Base-by-base conservation (phyloP, 257 asterid genomes). In the Solanum arcanum region DNA sequence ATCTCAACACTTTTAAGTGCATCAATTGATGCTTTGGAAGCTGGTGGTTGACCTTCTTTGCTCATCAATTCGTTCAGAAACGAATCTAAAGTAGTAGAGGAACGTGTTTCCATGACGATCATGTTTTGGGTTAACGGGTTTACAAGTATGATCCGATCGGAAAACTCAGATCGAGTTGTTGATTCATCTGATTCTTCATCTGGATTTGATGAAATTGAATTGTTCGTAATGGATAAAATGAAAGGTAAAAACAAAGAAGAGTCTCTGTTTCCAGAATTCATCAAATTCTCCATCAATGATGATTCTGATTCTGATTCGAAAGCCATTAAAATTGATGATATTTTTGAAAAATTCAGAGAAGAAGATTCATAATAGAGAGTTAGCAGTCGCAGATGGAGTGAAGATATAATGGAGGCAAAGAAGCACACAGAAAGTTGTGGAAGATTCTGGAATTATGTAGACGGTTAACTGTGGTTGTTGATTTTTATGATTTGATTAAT, bases 1-100 rank as follows among this genome's bases (percentile, higher is more conserved):
- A 93, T 80, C 49, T 93, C 94, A 16, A 94, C 94, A 27, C 18
- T 88, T 35, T 69, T 88, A 89, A 95, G 35, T 1, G 95, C 94
- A 0, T 94, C 96, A 20, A 95, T 96, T 2, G 98, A 92, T 2
- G 95, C 92, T 74, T 92, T 93, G 2, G 98, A 94, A 3, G 98
- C 98, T 2, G 98, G 98, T 3, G 96, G 97, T 9, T 86, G 94
- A 5, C 95, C 96, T 11, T 69, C 88, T 82, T 93, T 92, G 25
- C 85, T 86, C 25, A 94, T 81, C 74, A 94, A n/a, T 8, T 92
- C 92, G 10, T 85, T 52, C 5, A 93, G 23, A 29, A 91, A 56
- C 6, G 93, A 70, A 2, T 91, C 94, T 11, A 93, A 89, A 2
- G 85, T 89, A 9, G 86, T 39, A 2, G 90, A n/a, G 0, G 91